Evolutionary conservation across 352 stramenopile species (phyloP).

Genomic region (Pythium phragmiticola): DNA sequence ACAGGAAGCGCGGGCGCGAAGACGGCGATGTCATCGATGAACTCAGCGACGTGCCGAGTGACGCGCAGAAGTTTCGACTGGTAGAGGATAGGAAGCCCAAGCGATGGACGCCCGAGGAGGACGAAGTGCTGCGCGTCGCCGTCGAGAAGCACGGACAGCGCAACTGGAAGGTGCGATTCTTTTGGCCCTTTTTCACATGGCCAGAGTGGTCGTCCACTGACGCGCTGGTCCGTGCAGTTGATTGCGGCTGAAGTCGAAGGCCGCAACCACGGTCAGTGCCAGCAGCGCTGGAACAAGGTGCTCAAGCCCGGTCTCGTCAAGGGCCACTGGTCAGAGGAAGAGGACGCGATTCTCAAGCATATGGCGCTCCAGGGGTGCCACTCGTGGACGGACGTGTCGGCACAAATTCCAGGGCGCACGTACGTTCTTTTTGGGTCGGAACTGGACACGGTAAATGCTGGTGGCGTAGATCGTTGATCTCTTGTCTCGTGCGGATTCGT

Average conservation of each 20-base stretch:
- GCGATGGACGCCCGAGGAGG: conserved; percentile 78
- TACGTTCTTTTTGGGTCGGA: conserved; percentile 10
- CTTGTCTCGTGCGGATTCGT: background rate
- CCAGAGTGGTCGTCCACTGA: background rate
- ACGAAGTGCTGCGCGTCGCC: conserved; percentile 67
- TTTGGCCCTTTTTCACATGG: background rate
- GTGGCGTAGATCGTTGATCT: background rate
- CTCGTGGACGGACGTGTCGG: conserved; percentile 71
- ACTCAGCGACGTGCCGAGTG: conserved; percentile 47
- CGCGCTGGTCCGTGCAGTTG: conserved; percentile 1
- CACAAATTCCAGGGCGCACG: conserved; percentile 76
- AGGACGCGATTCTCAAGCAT: conserved; percentile 52
- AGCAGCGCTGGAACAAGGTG: conserved; percentile 75
- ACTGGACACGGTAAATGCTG: background rate
- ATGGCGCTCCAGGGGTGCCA: conserved; percentile 39
- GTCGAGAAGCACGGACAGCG: conserved; percentile 74
- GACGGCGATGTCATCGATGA: conserved; percentile 39
- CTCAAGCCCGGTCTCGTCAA: conserved; percentile 89
- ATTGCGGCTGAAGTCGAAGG: conserved; percentile 42
- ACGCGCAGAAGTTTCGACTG: conserved; percentile 46
- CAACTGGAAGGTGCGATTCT: conserved; percentile 79
- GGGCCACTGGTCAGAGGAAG: conserved; percentile 83
- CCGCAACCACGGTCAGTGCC: conserved; percentile 55
- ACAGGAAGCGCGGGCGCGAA: conserved; percentile 50
- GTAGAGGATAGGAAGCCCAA: conserved; percentile 40